Evolutionary conservation across 495 filamentous ascomycete genomes (phyloP).

Genomic region (Penicillium turbatum): DNA sequence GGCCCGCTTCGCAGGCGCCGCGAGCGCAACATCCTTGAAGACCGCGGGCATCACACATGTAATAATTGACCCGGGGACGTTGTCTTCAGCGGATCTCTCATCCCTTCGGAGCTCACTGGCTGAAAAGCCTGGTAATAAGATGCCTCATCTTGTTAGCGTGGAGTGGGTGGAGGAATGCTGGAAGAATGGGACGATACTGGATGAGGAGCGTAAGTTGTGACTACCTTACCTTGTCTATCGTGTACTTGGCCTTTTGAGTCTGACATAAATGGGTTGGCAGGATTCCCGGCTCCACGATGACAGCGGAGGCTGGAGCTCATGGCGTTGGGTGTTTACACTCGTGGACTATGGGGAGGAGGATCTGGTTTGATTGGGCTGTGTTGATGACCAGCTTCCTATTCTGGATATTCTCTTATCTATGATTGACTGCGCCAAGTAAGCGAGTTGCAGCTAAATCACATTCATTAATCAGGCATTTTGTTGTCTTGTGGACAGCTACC

Average conservation of each 20-base stretch:
- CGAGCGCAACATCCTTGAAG: slow-evolving; percentile 17
- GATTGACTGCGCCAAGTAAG: no score
- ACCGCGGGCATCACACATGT: slow-evolving; percentile 32
- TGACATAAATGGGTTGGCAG: background rate
- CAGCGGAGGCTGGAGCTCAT: background rate
- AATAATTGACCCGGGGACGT: slow-evolving; percentile 23
- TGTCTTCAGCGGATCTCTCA: slow-evolving; percentile 17
- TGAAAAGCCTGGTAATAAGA: slow-evolving; percentile 28
- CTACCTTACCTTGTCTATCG: no score
- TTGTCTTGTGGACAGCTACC: no score
- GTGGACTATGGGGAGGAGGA: no score
- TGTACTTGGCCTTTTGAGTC: background rate
- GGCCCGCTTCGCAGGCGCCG: slow-evolving; percentile 62
- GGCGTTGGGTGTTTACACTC: no score
- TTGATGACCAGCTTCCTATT: no score
- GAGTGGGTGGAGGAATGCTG: slow-evolving; percentile 80
- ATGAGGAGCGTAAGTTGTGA: slow-evolving; percentile 60
- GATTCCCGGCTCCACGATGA: background rate
- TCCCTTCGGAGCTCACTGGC: slow-evolving; percentile 30
- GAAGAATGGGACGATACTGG: slow-evolving; percentile 70
- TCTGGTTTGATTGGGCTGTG: no score
- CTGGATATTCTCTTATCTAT: no score
- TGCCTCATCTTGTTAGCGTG: slow-evolving; percentile 67
- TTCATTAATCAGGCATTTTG: no score
- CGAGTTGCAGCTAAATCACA: no score